phyloP scores from a whole-genome alignment of 2,329 filamentous ascomycete species.

The Penicillium frequentans region DNA sequence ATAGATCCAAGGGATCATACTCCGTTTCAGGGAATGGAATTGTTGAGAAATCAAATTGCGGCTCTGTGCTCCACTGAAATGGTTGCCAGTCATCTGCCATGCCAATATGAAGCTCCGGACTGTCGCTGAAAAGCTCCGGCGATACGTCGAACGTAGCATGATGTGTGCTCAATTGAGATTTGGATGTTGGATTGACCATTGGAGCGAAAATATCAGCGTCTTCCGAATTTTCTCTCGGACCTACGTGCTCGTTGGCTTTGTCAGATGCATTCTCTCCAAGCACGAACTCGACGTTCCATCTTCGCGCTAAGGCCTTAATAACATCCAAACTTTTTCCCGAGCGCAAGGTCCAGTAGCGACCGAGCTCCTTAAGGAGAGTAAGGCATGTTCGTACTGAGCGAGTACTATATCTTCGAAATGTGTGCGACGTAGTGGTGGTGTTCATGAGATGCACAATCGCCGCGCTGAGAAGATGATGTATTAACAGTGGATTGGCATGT shows the following conservation, averaged over 20 bases:
- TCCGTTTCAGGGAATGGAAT: background rate
- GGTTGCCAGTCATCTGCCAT: background rate
- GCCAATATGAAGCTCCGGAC: background rate
- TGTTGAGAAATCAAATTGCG: background rate
- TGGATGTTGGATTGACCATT: background rate
- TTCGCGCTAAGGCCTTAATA: background rate
- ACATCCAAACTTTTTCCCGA: background rate
- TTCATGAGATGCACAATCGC: slow-evolving; percentile 10
- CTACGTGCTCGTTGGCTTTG: background rate
- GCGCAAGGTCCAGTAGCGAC: background rate
- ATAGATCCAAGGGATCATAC: background rate
- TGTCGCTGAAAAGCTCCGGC: background rate
- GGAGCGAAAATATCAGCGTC: background rate
- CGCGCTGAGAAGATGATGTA: slow-evolving; percentile 6
- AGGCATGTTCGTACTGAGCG: slow-evolving; percentile 1
- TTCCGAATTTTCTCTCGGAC: background rate
- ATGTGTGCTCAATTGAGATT: background rate
- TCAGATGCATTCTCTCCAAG: background rate
- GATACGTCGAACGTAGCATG: background rate
- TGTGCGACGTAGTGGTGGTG: background rate
- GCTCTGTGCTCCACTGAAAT: background rate
- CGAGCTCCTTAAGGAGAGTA: background rate
- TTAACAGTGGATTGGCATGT: slow-evolving; percentile 6
- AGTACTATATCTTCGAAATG: slow-evolving; percentile 3
- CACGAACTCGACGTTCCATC: background rate